A percentile compares a stretch with the other conserved stretches of the same genome.
Evolutionary conservation across 2,329 filamentous ascomycete species (phyloP).

Genomic region (Verticillium nubilum): DNA sequence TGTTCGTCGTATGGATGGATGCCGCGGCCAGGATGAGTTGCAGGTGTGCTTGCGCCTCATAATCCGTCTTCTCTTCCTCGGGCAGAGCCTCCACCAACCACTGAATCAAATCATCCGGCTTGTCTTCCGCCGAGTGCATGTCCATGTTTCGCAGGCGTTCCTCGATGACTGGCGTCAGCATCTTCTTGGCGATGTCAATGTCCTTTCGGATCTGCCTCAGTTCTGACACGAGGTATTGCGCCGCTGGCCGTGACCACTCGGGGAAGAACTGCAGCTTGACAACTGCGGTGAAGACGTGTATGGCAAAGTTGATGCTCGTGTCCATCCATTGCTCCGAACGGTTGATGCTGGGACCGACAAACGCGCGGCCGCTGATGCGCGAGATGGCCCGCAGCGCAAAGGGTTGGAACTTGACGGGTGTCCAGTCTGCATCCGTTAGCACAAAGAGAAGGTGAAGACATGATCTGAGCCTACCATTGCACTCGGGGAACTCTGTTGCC

Average conservation of each 20-base stretch:
- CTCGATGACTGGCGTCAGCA: conserved; percentile 40
- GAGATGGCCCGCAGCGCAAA: conserved; percentile 47
- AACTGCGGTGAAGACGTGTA: conserved; percentile 41
- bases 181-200: conserved; percentile 32
- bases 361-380: conserved; percentile 46
- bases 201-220: conserved; percentile 38
- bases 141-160: conserved; percentile 37
- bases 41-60: conserved; percentile 32
- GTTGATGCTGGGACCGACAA: conserved; percentile 44
- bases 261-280: conserved; percentile 47
- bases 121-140: conserved; percentile 25
- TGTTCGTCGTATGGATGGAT: conserved; percentile 39
- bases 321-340: conserved; percentile 50
- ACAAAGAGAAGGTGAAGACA: not conserved
- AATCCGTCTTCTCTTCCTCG: conserved; percentile 29
- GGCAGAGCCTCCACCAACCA: conserved; percentile 38
- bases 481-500: conserved; percentile 40
- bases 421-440: conserved; percentile 41
- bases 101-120: conserved; percentile 36
- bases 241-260: conserved; percentile 40
- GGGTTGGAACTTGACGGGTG: conserved; percentile 44
- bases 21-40: conserved; percentile 39
- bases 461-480: conserved; percentile 25
- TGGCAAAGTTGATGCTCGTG: conserved; percentile 43
- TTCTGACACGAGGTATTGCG: conserved; percentile 40